Base-by-base conservation (phyloP, 345 rosid species). In the Firmiana major region DNA sequence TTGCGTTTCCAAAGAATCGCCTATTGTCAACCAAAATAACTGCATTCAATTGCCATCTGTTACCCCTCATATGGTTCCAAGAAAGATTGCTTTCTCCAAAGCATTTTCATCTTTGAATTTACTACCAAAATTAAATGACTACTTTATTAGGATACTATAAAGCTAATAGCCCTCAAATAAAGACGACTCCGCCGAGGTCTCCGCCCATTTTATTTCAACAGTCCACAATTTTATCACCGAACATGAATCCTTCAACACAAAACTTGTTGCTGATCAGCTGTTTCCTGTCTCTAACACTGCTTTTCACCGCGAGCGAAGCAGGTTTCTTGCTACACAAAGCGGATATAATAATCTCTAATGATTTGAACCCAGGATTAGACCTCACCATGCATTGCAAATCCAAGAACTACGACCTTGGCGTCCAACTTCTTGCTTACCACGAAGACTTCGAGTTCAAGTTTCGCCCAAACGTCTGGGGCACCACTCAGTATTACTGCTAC, bases 321-420 rank as follows among this genome's bases (percentile, higher is more conserved):
- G 9, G 58, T 17, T 0, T 40, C 19, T 0, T 15, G 19, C 5
- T 43, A 28, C 76, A 15, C 17, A 51, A 57, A 45, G 67, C 75
- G 0, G 55, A n/a, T 34, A 57, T 81, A 48, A 38, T 63, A n/a
- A 36, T 78, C 74, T 69, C 38, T 16, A 78, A 81, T 31, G 54
- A 63, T 3, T 42, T 81, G 66, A 48, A 21, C n/a, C 22, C 7
- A 9, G 66, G 36, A 11, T 1, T 36, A 7, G 69, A 42, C 17
- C 40, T 81, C 2, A 75, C n/a, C 4, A 4, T 78, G 13, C 79
- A 75, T 26, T 81, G 84, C 63, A 78, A 34, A 21, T 81, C 84
- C 3, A 42, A 31, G 34, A 31, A 78, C 24, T 4, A 59, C 6
- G 79, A 81, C 60, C 40, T 81, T 4, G 81, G 84, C 1, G 38